Evolutionary conservation across 2,329 filamentous ascomycete species (phyloP), one percentile per base, ranked within the genome.

Genomic region (Pestalotiopsis sp.): DNA sequence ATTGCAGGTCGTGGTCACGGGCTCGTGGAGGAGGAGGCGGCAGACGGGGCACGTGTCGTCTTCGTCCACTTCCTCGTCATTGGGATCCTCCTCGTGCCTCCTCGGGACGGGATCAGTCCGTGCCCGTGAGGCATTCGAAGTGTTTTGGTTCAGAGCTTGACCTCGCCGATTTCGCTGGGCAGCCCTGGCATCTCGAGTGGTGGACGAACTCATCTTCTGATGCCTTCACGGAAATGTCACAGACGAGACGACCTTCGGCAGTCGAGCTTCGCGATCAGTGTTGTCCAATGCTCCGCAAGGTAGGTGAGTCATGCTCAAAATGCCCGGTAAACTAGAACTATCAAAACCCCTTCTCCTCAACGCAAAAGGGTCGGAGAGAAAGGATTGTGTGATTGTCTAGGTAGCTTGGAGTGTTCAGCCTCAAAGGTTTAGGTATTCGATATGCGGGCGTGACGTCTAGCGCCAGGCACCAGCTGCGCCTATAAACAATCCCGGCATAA

Each of bases 21-120:
- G 83, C 2, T 76, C 73, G 71, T 77, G 78, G 12, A 84, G 76
- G 17, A 85, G 78, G 1, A 82, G 75, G 20, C 81, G 81, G 72
- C 83, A 85, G 23, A 85, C 80, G 4, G 82, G 82, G 67, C 83
- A 85, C 20, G 81, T 70, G 69, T 84, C 81, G 60, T 84, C 82
- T 57, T 82, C 77, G 41, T 74, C 72, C 3, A 71, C 39, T 4
- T 65, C 65, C 31, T 69, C 65, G 2, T 9, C 52, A 23, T 65
- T 39, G 7, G n/a, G 14, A 7, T 60, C 20, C 9, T 23, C 52
- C 3, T 20, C 1, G 6, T 64, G 61, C 7, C 61, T n/a, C 36
- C 20, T 36, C 36, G 61, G 38, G 11, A 7, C 13, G 4, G 12
- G 13, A 49, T 49, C 36, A 13, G 36, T 20, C 17, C 11, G 27